phyloP scores from a whole-genome alignment of 148 eudicot genomes.

The Rhododendron henanense region DNA sequence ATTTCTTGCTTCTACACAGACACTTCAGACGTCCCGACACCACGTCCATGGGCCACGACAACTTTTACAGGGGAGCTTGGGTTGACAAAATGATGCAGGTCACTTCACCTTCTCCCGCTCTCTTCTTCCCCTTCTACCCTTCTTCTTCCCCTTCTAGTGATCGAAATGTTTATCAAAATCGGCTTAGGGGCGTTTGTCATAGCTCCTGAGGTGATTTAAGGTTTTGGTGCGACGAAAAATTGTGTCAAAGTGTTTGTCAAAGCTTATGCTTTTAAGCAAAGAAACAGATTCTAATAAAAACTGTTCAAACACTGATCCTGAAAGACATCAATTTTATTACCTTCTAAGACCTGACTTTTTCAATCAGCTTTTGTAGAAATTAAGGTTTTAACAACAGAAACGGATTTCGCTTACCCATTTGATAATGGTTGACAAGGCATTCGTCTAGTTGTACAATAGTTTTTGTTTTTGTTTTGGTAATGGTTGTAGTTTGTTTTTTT shows the following conservation, averaged over 20 bases:
- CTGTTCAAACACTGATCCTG: not conserved
- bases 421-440: not conserved
- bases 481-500: not conserved
- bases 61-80: constrained; percentile 52
- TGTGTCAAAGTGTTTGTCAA: not conserved
- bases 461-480: not conserved
- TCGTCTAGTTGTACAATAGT: not conserved
- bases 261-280: not conserved
- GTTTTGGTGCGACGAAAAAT: not conserved
- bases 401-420: not conserved
- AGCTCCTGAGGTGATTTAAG: not conserved
- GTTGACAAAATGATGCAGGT: constrained; percentile 60
- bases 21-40: constrained; percentile 31
- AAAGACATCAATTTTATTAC: not conserved
- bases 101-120: not conserved
- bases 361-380: not conserved
- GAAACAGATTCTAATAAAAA: not conserved
- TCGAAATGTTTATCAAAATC: not conserved
- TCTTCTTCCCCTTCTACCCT: not conserved
- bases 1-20: constrained; percentile 52
- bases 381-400: not conserved
- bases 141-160: not conserved
- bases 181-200: not conserved
- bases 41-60: constrained; percentile 62
- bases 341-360: not conserved